Percentiles rank a stretch among this genome's conserved stretches.
These are phyloP conservation scores for Westerdykella aurantiaca DNA, from an alignment of 2,329 filamentous ascomycete genomes.

Conservation along the genomic window DNA sequence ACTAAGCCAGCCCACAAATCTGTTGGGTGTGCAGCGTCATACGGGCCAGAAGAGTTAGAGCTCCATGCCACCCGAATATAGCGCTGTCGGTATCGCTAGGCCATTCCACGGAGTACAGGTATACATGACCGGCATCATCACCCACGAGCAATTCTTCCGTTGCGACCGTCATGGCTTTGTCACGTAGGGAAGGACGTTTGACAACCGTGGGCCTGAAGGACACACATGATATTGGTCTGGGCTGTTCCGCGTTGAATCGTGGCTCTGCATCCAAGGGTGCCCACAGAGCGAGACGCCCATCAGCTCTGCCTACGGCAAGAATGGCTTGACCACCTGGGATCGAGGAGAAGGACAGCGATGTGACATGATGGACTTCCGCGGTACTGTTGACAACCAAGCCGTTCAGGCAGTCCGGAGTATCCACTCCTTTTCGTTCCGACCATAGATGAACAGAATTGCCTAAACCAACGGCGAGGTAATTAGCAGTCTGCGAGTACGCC, in stretches of 20 bases:
- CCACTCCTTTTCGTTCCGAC: constrained; percentile 70
- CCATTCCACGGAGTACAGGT: constrained; percentile 91
- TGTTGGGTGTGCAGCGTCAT: constrained; percentile 80
- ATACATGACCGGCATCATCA: constrained; percentile 74
- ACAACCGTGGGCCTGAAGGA: constrained; percentile 66
- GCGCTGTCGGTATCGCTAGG: constrained; percentile 53
- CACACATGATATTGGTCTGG: constrained; percentile 68
- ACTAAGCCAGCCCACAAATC: constrained; percentile 91
- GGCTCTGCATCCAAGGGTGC: constrained; percentile 64
- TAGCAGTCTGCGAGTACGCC: constrained; percentile 70
- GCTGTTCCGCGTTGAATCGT: constrained; percentile 70
- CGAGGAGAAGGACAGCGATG: constrained; percentile 87
- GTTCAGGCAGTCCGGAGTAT: constrained; percentile 50
- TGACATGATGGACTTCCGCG: constrained; percentile 51
- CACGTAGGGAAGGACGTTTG: constrained; percentile 45
- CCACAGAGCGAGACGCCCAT: constrained; percentile 71
- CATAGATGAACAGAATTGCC: constrained; percentile 77
- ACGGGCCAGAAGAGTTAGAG: constrained; percentile 69
- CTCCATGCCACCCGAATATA: constrained; percentile 68
- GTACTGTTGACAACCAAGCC: constrained; percentile 41
- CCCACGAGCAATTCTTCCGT: constrained; percentile 84
- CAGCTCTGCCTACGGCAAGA: constrained; percentile 75
- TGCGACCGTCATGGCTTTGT: constrained; percentile 49
- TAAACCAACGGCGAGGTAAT: constrained; percentile 78
- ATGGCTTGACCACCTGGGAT: constrained; percentile 68